Evolutionary conservation across 2,329 filamentous ascomycete species (phyloP).

Genomic region (Penicillium sp.): DNA sequence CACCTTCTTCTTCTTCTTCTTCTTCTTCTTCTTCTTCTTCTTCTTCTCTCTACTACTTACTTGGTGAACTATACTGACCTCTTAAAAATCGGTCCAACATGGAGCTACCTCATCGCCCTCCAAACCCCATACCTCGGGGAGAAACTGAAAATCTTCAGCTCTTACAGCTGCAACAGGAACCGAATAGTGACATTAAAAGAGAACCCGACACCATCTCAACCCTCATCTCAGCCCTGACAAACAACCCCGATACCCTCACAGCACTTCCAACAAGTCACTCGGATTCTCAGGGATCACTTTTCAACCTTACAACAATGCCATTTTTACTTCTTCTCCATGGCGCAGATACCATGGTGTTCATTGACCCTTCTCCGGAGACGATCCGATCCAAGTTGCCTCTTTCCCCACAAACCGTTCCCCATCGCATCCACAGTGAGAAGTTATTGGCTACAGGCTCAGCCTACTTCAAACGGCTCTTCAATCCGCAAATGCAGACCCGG

Average conservation of each 20-base stretch:
- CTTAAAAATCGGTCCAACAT: background rate
- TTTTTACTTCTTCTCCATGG: conserved; percentile 25
- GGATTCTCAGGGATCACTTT: background rate
- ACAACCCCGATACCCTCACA: background rate
- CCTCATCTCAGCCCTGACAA: no score
- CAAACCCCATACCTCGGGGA: background rate
- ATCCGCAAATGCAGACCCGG: conserved; percentile 28
- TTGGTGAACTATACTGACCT: background rate
- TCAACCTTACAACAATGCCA: conserved; percentile 4
- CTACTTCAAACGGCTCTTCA: conserved; percentile 34
- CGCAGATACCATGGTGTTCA: conserved; percentile 42
- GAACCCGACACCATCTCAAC: background rate
- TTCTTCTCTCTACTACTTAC: no score
- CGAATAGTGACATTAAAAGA: no score
- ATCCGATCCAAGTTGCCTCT: conserved; percentile 13
- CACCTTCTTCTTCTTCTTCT: background rate
- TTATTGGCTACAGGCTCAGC: conserved; percentile 32
- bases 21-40: background rate
- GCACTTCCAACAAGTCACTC: background rate
- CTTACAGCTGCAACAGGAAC: background rate
- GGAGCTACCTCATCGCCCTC: background rate
- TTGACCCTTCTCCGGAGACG: conserved; percentile 32
- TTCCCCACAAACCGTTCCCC: conserved; percentile 26
- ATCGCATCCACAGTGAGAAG: conserved; percentile 36
- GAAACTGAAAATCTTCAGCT: background rate